phyloP scores from a whole-genome alignment of 306 rosid species.

The Luffa aegyptiaca region DNA sequence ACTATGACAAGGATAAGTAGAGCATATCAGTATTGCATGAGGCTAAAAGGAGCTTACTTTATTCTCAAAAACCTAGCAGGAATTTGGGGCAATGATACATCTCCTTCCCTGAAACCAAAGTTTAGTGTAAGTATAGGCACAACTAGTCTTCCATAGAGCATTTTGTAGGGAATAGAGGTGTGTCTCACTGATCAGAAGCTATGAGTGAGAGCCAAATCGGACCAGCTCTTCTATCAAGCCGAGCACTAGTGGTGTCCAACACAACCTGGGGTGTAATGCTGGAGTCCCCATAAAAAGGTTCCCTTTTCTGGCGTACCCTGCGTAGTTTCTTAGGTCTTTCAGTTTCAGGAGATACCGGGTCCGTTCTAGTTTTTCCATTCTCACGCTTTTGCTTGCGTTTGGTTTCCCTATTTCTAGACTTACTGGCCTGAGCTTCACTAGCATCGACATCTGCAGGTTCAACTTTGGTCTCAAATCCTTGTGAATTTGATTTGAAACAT shows the following conservation, averaged over 20 bases:
- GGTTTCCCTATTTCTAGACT: slow-evolving; percentile 49
- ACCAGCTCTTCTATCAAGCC: slow-evolving; percentile 33
- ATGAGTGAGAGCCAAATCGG: slow-evolving; percentile 78
- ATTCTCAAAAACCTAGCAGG: slow-evolving; percentile 45
- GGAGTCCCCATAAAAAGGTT: slow-evolving; percentile 34
- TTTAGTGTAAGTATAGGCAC: neutral
- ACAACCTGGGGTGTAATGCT: slow-evolving; percentile 42
- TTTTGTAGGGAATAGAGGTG: neutral
- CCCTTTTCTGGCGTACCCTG: slow-evolving; percentile 62
- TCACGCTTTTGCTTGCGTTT: slow-evolving; percentile 54
- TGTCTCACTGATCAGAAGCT: slow-evolving; percentile 70
- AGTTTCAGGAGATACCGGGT: slow-evolving; percentile 31
- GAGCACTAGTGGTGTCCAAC: slow-evolving; percentile 39
- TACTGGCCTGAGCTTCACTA: slow-evolving; percentile 34
- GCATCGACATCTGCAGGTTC: slow-evolving; percentile 32
- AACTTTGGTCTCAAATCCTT: slow-evolving; percentile 41
- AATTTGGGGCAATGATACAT: slow-evolving; percentile 52
- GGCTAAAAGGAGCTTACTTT: slow-evolving; percentile 38
- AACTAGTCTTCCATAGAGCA: neutral
- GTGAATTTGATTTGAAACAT: slow-evolving; percentile 57
- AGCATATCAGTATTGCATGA: neutral
- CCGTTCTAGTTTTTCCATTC: slow-evolving; percentile 38
- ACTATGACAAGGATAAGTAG: neutral
- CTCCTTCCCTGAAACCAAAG: slow-evolving; percentile 58
- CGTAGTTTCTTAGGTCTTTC: slow-evolving; percentile 53